A percentile compares a stretch with the other conserved stretches of the same genome.
Conservation (phyloP, 768 basidiomycete species). For the Boletus tomentosulus region DNA sequence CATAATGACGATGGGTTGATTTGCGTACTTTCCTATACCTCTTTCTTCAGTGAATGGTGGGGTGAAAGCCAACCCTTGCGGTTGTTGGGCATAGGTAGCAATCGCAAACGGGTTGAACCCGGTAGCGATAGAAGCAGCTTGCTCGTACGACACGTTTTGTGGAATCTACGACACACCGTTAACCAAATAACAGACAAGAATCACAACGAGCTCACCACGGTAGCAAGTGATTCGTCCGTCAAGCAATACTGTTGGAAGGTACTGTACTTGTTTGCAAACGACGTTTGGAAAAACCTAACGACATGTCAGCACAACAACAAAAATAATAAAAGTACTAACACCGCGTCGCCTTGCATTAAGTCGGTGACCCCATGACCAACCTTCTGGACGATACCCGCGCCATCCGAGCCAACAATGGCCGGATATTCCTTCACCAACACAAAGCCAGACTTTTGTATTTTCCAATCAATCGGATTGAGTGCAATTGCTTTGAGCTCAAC, state of each 20-base stretch:
- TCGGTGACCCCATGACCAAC: slow-evolving; percentile 35
- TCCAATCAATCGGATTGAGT: slow-evolving; percentile 43
- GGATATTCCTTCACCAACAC: slow-evolving; percentile 33
- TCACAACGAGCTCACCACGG: slow-evolving; percentile 7
- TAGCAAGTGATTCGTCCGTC: slow-evolving; percentile 11
- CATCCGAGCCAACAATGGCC: slow-evolving; percentile 34
- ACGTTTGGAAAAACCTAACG: slow-evolving; percentile 6
- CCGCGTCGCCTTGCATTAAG: slow-evolving; percentile 33
- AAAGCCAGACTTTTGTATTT: slow-evolving; percentile 3
- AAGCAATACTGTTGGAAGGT: slow-evolving; percentile 25
- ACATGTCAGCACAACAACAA: background rate
- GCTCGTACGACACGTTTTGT: slow-evolving; percentile 30
- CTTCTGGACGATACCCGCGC: slow-evolving; percentile 35
- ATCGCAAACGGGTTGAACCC: slow-evolving; percentile 32
- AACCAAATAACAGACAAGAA: background rate
- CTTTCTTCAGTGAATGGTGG: slow-evolving; percentile 27
- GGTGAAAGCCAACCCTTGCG: slow-evolving; percentile 24
- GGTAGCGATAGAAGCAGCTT: slow-evolving; percentile 34
- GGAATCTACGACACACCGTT: slow-evolving; percentile 25
- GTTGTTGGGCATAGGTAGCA: slow-evolving; percentile 28
- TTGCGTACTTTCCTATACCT: slow-evolving; percentile 29
- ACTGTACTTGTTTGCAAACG: slow-evolving; percentile 8
- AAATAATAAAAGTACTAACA: background rate
- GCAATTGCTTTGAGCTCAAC: slow-evolving; percentile 38
- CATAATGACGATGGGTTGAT: slow-evolving; percentile 32